Conservation (phyloP, 2,329 filamentous ascomycete species). For the Thelonectria rubi region DNA sequence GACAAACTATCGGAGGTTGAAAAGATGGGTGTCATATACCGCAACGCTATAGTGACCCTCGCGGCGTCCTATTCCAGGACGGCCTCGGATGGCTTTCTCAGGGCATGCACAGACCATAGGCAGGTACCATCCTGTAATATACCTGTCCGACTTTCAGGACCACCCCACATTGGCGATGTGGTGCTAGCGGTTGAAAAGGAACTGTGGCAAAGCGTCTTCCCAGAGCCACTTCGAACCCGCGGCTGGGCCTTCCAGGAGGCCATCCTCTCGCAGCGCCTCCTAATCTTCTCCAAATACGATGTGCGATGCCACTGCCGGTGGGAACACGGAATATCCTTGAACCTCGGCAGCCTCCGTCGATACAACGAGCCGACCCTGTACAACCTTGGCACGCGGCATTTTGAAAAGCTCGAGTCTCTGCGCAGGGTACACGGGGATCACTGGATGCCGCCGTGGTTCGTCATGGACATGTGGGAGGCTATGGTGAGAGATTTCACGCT, state of each 20-base stretch:
- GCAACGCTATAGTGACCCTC: constrained; percentile 9
- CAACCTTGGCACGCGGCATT: not conserved
- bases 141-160: not conserved
- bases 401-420: not conserved
- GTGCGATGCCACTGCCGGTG: not conserved
- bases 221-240: constrained; percentile 3
- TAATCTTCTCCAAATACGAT: constrained; percentile 6
- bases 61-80: not conserved
- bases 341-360: not conserved
- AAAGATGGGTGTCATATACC: constrained; percentile 12
- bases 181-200: not conserved
- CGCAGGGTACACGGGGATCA: not conserved
- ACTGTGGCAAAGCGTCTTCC: not conserved
- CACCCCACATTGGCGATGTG: not conserved
- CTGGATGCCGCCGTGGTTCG: constrained; percentile 3
- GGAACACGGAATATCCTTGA: not conserved
- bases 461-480: not conserved
- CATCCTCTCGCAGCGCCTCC: not conserved
- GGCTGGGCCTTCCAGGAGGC: constrained; percentile 10
- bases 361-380: not conserved
- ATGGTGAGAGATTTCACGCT: constrained; percentile 9
- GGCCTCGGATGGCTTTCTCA: constrained; percentile 17
- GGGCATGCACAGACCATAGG: not conserved
- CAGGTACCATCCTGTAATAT: not conserved
- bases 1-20: constrained; percentile 15